These are phyloP conservation scores for Diaporthe citrichinensis DNA, from an alignment of 2,329 filamentous ascomycete species.

Conservation along the genomic window DNA sequence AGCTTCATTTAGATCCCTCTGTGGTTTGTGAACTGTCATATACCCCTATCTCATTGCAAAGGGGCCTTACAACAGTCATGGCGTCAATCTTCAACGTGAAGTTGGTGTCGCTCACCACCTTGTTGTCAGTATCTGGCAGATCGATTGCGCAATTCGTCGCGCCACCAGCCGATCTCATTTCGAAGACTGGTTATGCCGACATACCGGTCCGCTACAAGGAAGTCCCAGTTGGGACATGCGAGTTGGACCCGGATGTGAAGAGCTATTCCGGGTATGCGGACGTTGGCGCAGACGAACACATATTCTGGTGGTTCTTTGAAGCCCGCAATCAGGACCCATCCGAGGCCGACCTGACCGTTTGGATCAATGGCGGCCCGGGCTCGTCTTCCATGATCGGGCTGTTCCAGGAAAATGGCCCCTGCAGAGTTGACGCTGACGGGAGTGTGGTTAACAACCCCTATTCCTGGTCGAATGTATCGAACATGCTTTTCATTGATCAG, in stretches of 20 bases:
- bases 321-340: conserved; percentile 58
- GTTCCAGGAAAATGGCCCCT: conserved; percentile 61
- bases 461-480: conserved; percentile 68
- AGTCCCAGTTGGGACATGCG: conserved; percentile 61
- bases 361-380: conserved; percentile 69
- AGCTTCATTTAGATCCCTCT: background rate
- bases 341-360: conserved; percentile 63
- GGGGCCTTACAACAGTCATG: background rate
- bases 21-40: background rate
- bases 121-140: conserved; percentile 11
- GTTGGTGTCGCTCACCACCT: conserved; percentile 1
- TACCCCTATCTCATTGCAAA: background rate
- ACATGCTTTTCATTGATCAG: conserved; percentile 74
- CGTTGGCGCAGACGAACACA: conserved; percentile 55
- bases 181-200: conserved; percentile 51
- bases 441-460: conserved; percentile 65
- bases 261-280: conserved; percentile 60
- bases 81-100: background rate
- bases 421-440: conserved; percentile 58
- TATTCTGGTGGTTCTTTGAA: conserved; percentile 67
- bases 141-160: conserved; percentile 52
- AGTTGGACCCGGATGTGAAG: conserved; percentile 57
- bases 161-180: conserved; percentile 53
- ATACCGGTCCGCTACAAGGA: conserved; percentile 63
- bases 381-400: conserved; percentile 68